Evolutionary conservation across 2,329 filamentous ascomycete genomes (phyloP), one percentile per base, ranked within the genome.

Genomic region (Arthroderma sp.): DNA sequence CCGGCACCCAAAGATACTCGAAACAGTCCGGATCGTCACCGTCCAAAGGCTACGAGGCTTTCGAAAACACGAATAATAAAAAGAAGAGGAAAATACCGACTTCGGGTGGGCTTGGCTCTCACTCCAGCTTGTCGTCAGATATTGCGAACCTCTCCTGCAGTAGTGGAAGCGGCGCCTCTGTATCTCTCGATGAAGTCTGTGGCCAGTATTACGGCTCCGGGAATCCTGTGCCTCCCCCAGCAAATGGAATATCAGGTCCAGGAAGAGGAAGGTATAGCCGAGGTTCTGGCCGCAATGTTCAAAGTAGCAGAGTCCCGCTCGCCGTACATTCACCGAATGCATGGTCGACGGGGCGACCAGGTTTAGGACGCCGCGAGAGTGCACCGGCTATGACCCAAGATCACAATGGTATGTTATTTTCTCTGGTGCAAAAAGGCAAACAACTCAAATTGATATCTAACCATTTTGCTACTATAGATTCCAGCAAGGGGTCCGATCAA

Each of bases 41-140:
- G 44, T 53, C 49, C 44, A 64, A 81, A 40, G 87, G 88, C 9
- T 96, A 96, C 62, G 91, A 98, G 63, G 91, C 86, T 5, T 94
- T 95, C 56, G 91, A 98, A 64, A 96, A 96, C 57, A 94, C 86
- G 32, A 96, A 94, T 63, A 98, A 98, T 62, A 98, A 98, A 67
- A 98, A 96, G 71, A 96, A 98, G 66, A 78, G 91, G 54, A 98
- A 98, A 67, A 96, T 98, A 33, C 91, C 91, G 0, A 87, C 87
- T 0, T 86, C 86, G 6, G 83, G 85, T 11, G 83, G 85, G 55
- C 71, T 79, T 9, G 75, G 68, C 44, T 66, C 71, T 50, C 75
- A 78, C 57, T 69, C 71, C 51, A 68, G 69, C 46, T 63, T 83
- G 42, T 78, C 77, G 10, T 72, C 75, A 29, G 80, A 83, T 52